Base-by-base conservation (phyloP, 202 grass and related monocot species). In the Setaria italica region DNA sequence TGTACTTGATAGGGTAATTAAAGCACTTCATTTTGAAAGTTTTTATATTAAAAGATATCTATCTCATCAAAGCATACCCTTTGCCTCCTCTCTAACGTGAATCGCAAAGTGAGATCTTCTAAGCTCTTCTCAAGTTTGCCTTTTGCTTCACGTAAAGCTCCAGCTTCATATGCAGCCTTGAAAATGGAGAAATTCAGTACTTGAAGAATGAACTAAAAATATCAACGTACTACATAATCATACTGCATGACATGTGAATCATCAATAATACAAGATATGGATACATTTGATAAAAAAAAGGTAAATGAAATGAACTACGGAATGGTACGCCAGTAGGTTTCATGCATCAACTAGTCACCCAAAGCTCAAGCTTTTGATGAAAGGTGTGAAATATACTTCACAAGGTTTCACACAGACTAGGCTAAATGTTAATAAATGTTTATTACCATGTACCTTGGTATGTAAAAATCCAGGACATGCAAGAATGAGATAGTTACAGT, bases 81-180 rank as follows among this genome's bases (percentile, higher is more conserved):
- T 74, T 94, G 90, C 77, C 88, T 91, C 76, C 87, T 97, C 80
- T 97, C 94, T 67, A 97, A 80, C 20, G 89, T 93, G 84, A 94
- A 94, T 65, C 91, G 77, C 37, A 91, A 89, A 80, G 91, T 87
- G 65, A 97, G 85, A 83, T 97, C 94, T 92, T 97, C 94, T 70
- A 92, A 86, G 58, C 66, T 92, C 87, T 77, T 94, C 88, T 97
- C 91, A 7, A 97, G 90, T 88, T 94, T 97, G 73, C 89, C 87
- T 92, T 97, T 97, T 73, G 94, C 94, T 72, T 92, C 92, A 76
- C 90, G 90, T 56, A 94, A 82, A 85, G 94, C 91, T 90, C 94
- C 91, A 87, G 94, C 76, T 81, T 97, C 94, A 60, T 90, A 88
- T 54, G 94, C 91, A 85, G 90, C 85, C 94, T 97, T 70, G 49